Percentiles rank a stretch among this genome's conserved stretches.
Conservation (phyloP, 441 rosid genomes). For the Mallotus repandus region DNA sequence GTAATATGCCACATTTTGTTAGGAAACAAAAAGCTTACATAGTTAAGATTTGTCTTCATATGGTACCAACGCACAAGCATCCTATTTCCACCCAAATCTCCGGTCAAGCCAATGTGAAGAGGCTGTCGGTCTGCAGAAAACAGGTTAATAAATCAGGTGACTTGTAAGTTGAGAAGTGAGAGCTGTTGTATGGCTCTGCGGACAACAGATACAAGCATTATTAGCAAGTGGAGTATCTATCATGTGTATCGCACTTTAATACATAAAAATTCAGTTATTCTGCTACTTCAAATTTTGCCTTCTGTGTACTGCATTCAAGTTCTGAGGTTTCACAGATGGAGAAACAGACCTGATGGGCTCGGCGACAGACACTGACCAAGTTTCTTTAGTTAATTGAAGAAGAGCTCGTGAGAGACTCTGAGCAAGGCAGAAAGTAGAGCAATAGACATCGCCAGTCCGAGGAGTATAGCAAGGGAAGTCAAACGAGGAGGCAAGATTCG, state of each 20-base stretch:
- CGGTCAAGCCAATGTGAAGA: slow-evolving; percentile 72
- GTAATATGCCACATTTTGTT: background rate
- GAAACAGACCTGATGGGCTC: slow-evolving; percentile 70
- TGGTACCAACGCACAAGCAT: slow-evolving; percentile 69
- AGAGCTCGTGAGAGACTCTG: too few relatives aligned
- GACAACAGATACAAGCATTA: background rate
- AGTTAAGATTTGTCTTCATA: slow-evolving; percentile 68
- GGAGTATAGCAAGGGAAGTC: too few relatives aligned
- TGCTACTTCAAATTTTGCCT: slow-evolving; percentile 3
- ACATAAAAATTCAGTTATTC: background rate
- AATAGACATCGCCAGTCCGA: too few relatives aligned
- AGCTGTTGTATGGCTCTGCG: background rate
- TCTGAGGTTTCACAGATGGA: slow-evolving; percentile 4
- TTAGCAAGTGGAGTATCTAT: background rate
- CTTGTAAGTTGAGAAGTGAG: slow-evolving; percentile 3
- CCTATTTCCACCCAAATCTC: slow-evolving; percentile 79
- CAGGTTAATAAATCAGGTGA: slow-evolving; percentile 7
- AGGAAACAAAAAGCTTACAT: slow-evolving; percentile 45
- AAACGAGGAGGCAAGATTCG: too few relatives aligned
- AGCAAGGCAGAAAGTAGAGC: too few relatives aligned
- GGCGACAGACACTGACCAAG: too few relatives aligned
- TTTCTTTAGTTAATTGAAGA: too few relatives aligned
- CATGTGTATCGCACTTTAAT: background rate
- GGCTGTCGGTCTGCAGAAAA: slow-evolving; percentile 49
- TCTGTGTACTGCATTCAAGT: slow-evolving; percentile 6